Base-by-base conservation (phyloP, 257 asterid species). In the Solanum chmielewskii region DNA sequence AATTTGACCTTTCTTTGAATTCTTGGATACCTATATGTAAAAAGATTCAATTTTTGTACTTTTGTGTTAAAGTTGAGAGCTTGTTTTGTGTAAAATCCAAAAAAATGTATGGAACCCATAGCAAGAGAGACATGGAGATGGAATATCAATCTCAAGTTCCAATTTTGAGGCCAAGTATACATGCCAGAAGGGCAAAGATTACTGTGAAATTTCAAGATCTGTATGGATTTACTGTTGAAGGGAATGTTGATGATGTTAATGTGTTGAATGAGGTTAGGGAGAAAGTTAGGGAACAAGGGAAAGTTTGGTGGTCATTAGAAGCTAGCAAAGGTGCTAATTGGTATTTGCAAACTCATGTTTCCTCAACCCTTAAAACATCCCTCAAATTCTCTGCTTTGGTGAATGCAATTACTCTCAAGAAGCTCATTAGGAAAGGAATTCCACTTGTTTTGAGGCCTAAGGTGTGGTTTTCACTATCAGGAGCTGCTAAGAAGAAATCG, bases 241-340 rank as follows among this genome's bases (percentile, higher is more conserved):
- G 99, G 7, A 97, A 95, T 93, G 99, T 97, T 86, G 99, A 97
- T 92, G 99, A 97, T 91, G 99, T 95, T 23, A 97, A 97, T 92
- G 97, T 95, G 80, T 88, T 97, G 95, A 97, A 97, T 90, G 99
- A 97, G 94, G 98, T 97, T 85, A 93, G 99, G 73, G 99, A 97
- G 91, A 97, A 97, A 86, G 98, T 95, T 76, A 91, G 99, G 93
- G 93, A 97, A 90, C 98, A 97, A 88, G 99, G 95, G 13, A 93
- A 91, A 90, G 95, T 94, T 9, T 97, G 99, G 99, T 95, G 99
- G 99, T 93, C 96, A 66, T 77, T 96, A 91, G 99, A 97, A 91
- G 95, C 98, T 11, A 93, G 89, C 88, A 95, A 95, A 90, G 99
- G 99, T 33, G 91, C 92, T 49, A 94, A 96, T 92, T 97, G 99